Base-by-base conservation (phyloP, 2,329 filamentous ascomycete genomes). In the Sporothrix dimorphospora region DNA sequence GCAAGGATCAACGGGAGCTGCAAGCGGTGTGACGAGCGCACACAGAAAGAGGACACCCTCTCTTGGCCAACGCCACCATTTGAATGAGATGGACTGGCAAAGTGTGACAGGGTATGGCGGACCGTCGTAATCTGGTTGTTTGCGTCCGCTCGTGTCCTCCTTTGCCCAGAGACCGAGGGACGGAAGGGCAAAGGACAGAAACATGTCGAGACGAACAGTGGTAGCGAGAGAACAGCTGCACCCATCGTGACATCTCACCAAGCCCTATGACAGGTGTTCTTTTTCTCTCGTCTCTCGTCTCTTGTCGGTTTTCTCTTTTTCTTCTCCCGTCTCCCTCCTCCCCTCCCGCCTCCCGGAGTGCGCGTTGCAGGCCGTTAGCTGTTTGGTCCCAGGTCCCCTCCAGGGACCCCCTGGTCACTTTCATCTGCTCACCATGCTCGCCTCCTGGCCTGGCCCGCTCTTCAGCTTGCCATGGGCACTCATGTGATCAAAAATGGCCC, bases 401-500 rank as follows among this genome's bases (percentile, higher is more conserved):
- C 59, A 24, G 57, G 57, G 57, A 24, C 38, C 24, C 38, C 59
- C 34, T 19, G 19, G 34, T 57, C 24, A 21, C 21, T 47, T 21
- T 30, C 19, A 34, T 68, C 16, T 38, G 5, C 30, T 27, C 53
- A 30, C n/a, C 21, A 9, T 66, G 57, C 61, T 51, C n/a, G 27
- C 38, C 51, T 66, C 42, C 63, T 66, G 42, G 45, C 45, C 45
- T 51, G 65, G 45, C 65, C 65, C 65, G 45, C 45, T 67, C 66
- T 57, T 69, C 67, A 69, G 69, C 69, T 70, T 63, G 55, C 45
- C 66, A 65, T 68, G 59, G 59, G 30, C 61, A 19, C 65, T 74
- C 74, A 73, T 72, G 74, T 75, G 74, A 75, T 67, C 68, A 49
- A 74, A 74, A 72, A 40, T 14, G 45, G 63, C 38, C 71, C 72